Evolutionary conservation across 805 yeast species (phyloP).

Genomic region (Suhomyces kilbournensis): DNA sequence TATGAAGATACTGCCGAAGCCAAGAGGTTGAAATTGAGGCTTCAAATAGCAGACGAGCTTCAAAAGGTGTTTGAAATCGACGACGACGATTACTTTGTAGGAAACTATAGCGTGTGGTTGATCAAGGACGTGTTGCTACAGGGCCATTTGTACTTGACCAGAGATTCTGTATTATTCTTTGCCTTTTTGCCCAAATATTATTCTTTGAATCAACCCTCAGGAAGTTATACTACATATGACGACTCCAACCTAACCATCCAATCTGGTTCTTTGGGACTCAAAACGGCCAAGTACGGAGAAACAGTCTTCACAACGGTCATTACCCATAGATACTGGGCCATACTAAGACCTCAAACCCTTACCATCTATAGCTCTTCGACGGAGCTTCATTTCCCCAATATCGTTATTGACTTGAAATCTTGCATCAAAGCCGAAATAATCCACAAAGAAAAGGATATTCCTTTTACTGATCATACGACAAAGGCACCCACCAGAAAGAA

Average conservation of each 20-base stretch:
- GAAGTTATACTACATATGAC: constrained; percentile 13
- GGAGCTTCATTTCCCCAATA: constrained; percentile 79
- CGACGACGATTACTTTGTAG: constrained; percentile 53
- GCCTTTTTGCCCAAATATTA: constrained; percentile 65
- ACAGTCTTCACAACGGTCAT: constrained; percentile 29
- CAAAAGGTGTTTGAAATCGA: constrained; percentile 40
- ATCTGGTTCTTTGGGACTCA: constrained; percentile 38
- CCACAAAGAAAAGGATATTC: constrained; percentile 18
- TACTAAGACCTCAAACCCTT: constrained; percentile 65
- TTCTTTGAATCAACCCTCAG: background rate
- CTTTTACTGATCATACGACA: background rate
- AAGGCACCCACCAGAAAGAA: background rate
- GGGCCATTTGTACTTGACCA: constrained; percentile 79
- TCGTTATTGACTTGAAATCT: constrained; percentile 67
- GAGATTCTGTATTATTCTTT: constrained; percentile 62
- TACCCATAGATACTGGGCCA: constrained; percentile 72
- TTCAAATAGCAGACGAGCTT: constrained; percentile 34
- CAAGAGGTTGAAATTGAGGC: constrained; percentile 14
- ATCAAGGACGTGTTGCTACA: constrained; percentile 78
- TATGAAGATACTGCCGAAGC: constrained; percentile 7
- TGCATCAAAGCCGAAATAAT: constrained; percentile 60
- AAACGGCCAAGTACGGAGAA: constrained; percentile 39
- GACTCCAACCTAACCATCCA: constrained; percentile 28
- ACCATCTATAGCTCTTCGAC: constrained; percentile 68
- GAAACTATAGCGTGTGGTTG: constrained; percentile 77